These are phyloP conservation scores for Odontarrhena argentea DNA, from an alignment of 345 rosid species.

Conservation along the genomic window DNA sequence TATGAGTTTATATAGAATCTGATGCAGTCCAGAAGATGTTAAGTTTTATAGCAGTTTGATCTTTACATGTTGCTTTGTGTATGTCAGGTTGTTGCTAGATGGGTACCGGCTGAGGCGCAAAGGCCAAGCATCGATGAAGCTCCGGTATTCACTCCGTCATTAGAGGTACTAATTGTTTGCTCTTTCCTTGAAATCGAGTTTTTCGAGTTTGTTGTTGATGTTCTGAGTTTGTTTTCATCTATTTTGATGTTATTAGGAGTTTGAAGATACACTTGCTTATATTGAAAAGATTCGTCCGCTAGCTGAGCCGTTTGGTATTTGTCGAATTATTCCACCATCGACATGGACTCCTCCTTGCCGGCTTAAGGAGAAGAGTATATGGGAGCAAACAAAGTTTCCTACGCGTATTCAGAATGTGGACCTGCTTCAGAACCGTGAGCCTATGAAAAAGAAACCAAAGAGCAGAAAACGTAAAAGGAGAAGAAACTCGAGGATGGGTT, in stretches of 20 bases:
- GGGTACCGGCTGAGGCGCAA: slow-evolving; percentile 76
- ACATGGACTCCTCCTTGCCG: slow-evolving; percentile 84
- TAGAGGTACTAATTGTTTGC: slow-evolving; percentile 56
- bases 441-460: slow-evolving; percentile 79
- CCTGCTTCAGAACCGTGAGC: slow-evolving; percentile 90
- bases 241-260: slow-evolving; percentile 59
- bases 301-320: slow-evolving; percentile 85
- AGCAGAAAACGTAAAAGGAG: slow-evolving; percentile 75
- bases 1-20: slow-evolving; percentile 2
- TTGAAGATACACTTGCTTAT: slow-evolving; percentile 86
- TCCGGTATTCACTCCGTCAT: slow-evolving; percentile 77
- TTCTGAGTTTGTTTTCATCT: slow-evolving; percentile 19
- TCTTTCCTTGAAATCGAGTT: not conserved
- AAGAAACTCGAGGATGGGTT: slow-evolving; percentile 63
- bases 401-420: slow-evolving; percentile 87
- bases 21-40: not conserved
- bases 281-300: slow-evolving; percentile 74
- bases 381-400: slow-evolving; percentile 78
- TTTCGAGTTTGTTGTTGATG: slow-evolving; percentile 12
- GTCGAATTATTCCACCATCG: slow-evolving; percentile 89
- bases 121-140: slow-evolving; percentile 77
- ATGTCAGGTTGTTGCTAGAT: slow-evolving; percentile 68
- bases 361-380: slow-evolving; percentile 64
- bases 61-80: slow-evolving; percentile 28
- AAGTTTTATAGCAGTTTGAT: slow-evolving; percentile 10